Evolutionary conservation across 257 asterid species (phyloP).

Genomic region (Nicotiana undulata): DNA sequence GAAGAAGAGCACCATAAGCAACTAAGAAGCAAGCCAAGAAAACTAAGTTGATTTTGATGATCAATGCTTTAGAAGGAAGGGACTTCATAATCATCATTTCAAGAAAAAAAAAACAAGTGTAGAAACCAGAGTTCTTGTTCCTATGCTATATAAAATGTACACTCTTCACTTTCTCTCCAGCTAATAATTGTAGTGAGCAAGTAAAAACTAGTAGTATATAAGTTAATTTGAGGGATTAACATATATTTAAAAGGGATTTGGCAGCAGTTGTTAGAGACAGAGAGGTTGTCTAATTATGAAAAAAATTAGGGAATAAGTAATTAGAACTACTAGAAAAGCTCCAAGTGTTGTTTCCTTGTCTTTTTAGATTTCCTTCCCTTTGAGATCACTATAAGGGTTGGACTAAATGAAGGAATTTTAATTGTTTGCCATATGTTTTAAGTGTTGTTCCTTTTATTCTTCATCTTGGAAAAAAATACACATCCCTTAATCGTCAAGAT

Average conservation of each 20-base stretch:
- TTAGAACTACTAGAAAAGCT: constrained; percentile 16
- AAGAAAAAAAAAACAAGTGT: background rate
- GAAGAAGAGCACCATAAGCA: constrained; percentile 41
- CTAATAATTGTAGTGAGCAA: background rate
- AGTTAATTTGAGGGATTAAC: background rate
- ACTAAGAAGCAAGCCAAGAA: constrained; percentile 57
- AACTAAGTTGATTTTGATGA: constrained; percentile 53
- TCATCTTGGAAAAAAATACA: background rate
- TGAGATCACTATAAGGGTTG: constrained; percentile 12
- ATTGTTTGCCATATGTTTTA: constrained; percentile 11
- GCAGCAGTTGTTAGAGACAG: constrained; percentile 22
- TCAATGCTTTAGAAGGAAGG: constrained; percentile 46
- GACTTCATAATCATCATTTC: constrained; percentile 43
- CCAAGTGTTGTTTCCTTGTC: constrained; percentile 30
- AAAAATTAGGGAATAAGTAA: constrained; percentile 17
- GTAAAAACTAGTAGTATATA: background rate
- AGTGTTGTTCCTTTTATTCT: background rate
- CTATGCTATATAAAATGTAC: background rate
- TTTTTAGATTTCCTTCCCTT: constrained; percentile 16
- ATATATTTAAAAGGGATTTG: constrained; percentile 13
- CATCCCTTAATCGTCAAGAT: constrained; percentile 18
- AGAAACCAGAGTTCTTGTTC: background rate
- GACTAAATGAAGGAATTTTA: constrained; percentile 5
- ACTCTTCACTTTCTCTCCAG: background rate
- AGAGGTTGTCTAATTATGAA: background rate